phyloP scores from a whole-genome alignment of 2,329 filamentous ascomycete genomes.

The Xylaria sp. region DNA sequence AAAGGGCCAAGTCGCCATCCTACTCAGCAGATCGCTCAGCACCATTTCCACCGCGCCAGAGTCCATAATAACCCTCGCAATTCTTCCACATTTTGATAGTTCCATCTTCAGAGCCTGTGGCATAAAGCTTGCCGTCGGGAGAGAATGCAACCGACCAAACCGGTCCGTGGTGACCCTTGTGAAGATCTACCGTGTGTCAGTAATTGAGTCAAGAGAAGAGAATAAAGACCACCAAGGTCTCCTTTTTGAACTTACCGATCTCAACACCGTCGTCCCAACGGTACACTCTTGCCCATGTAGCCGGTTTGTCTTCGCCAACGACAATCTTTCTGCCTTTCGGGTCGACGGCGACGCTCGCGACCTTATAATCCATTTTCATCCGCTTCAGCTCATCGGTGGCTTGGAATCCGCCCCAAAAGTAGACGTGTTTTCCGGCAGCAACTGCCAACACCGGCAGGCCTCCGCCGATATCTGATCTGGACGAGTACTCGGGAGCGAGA shows the following conservation, averaged over 20 bases:
- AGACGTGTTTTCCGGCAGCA: slow-evolving; percentile 87
- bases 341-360: slow-evolving; percentile 86
- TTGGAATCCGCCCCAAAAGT: slow-evolving; percentile 76
- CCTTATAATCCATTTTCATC: slow-evolving; percentile 72
- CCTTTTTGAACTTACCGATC: slow-evolving; percentile 50
- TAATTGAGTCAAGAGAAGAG: background rate
- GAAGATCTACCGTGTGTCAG: slow-evolving; percentile 58
- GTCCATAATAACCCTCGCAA: slow-evolving; percentile 58
- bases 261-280: slow-evolving; percentile 79
- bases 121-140: slow-evolving; percentile 92
- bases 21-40: slow-evolving; percentile 36
- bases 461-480: slow-evolving; percentile 57
- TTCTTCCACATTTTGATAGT: slow-evolving; percentile 91
- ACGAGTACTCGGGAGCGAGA: slow-evolving; percentile 54
- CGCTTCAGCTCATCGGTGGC: slow-evolving; percentile 73
- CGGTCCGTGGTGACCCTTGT: slow-evolving; percentile 94
- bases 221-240: background rate
- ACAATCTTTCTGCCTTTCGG: slow-evolving; percentile 75
- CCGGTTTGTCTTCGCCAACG: slow-evolving; percentile 77
- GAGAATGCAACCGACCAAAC: slow-evolving; percentile 96
- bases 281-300: slow-evolving; percentile 96
- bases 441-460: slow-evolving; percentile 75
- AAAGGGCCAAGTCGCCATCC: slow-evolving; percentile 24
- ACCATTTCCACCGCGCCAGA: slow-evolving; percentile 48
- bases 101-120: slow-evolving; percentile 92